A percentile compares a stretch with the other conserved stretches of the same genome.
Evolutionary conservation across 306 rosid genomes (phyloP).

Genomic region (Macrotyloma uniflorum): DNA sequence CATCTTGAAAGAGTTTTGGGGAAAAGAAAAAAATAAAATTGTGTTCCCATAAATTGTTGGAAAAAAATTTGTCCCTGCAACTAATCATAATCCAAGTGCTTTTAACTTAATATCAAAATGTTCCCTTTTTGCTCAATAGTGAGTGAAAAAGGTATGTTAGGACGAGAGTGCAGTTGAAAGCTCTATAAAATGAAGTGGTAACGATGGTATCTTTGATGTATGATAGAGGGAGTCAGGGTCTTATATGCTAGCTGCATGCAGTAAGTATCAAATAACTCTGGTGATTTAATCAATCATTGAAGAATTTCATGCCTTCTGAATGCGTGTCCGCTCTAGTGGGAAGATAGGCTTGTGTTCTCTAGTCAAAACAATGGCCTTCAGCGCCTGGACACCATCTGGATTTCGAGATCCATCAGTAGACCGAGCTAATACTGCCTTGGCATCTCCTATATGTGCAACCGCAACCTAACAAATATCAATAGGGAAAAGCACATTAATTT

Average conservation of each 20-base stretch:
- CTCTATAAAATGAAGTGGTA: background rate
- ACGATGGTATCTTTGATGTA: conserved; percentile 5
- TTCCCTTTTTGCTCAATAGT: conserved; percentile 10
- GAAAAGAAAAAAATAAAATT: background rate
- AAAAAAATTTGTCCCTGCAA: background rate
- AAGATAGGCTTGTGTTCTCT: conserved; percentile 92
- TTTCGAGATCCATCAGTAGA: conserved; percentile 57
- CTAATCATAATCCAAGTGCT: background rate
- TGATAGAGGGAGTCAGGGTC: background rate
- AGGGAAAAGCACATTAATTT: background rate
- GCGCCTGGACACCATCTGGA: conserved; percentile 49
- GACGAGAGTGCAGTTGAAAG: background rate
- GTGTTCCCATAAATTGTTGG: background rate
- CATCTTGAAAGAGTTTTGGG: background rate
- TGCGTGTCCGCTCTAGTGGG: conserved; percentile 86
- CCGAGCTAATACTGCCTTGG: conserved; percentile 91
- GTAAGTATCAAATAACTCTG: conserved; percentile 22
- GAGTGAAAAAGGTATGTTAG: background rate
- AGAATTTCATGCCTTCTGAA: conserved; percentile 71
- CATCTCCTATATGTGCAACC: conserved; percentile 87
- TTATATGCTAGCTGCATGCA: conserved; percentile 17
- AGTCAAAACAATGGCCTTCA: conserved; percentile 88
- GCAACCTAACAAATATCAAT: conserved; percentile 58
- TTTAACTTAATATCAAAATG: background rate
- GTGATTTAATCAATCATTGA: conserved; percentile 31